phyloP scores from a whole-genome alignment of 768 basidiomycete genomes.

The Lyophyllum atratum region DNA sequence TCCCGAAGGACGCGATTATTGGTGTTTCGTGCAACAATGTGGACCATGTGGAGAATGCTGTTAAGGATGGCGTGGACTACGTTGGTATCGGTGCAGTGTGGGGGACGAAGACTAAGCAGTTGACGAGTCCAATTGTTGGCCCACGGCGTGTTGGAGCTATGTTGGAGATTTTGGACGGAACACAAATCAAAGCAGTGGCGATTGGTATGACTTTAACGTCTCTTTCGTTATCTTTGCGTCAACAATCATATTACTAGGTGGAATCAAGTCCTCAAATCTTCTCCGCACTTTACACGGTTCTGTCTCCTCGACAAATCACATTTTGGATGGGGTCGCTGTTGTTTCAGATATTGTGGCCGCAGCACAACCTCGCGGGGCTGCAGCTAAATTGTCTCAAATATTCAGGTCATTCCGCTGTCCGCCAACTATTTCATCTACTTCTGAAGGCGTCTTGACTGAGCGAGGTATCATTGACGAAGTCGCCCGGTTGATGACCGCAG shows the following conservation, averaged over 20 bases:
- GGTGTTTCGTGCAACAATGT: conserved; percentile 78
- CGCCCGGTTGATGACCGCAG: conserved; percentile 46
- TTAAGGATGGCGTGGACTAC: conserved; percentile 74
- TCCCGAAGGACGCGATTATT: conserved; percentile 72
- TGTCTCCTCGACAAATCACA: conserved; percentile 54
- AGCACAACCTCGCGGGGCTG: conserved; percentile 49
- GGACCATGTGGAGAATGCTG: conserved; percentile 63
- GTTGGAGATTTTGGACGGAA: conserved; percentile 64
- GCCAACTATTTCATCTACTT: neutral
- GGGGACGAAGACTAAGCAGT: conserved; percentile 77
- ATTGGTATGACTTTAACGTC: conserved; percentile 61
- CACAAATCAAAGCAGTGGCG: conserved; percentile 70
- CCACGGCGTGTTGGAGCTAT: conserved; percentile 72
- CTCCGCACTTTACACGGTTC: conserved; percentile 75
- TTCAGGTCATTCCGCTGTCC: conserved; percentile 35
- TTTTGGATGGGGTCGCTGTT: conserved; percentile 83
- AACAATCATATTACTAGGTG: conserved; percentile 50
- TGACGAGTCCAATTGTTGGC: conserved; percentile 65
- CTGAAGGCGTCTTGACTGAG: conserved; percentile 4
- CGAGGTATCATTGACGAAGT: conserved; percentile 45
- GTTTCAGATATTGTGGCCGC: conserved; percentile 86
- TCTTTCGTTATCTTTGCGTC: neutral
- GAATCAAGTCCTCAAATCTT: conserved; percentile 80
- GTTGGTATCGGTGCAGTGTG: conserved; percentile 88
- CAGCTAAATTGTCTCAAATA: conserved; percentile 43